These are phyloP conservation scores for Metarhizium guizhouense DNA, from an alignment of 2,329 filamentous ascomycete genomes.

Conservation along the genomic window DNA sequence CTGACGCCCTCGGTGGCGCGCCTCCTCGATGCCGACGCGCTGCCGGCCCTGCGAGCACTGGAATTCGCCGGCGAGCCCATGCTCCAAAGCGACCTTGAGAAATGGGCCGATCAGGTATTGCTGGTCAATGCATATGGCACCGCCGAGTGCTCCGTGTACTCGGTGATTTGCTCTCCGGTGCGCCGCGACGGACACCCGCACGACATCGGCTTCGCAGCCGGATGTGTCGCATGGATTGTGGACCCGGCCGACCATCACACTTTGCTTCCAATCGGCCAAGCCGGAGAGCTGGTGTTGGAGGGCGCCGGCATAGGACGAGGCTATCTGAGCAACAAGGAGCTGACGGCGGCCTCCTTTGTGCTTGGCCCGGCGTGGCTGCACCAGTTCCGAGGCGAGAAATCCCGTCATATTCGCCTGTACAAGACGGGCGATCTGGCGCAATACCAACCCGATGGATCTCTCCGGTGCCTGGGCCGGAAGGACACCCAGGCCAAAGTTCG, in stretches of 20 bases:
- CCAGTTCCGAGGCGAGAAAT: no score
- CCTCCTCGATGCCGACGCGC: neutral
- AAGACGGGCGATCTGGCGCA: conserved; percentile 15
- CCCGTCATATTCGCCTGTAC: conserved; percentile 7
- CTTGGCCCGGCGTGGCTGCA: conserved; percentile 26
- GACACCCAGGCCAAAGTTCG: conserved; percentile 28
- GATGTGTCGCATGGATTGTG: conserved; percentile 25
- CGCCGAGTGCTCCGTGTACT: conserved; percentile 4
- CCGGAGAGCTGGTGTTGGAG: conserved; percentile 36
- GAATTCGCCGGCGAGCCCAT: conserved; percentile 7
- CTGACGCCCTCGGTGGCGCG: conserved; percentile 9
- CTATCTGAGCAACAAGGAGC: conserved; percentile 42
- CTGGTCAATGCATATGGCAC: conserved; percentile 13
- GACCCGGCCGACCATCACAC: conserved; percentile 15
- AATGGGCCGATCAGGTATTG: conserved; percentile 1
- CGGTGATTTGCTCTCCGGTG: neutral
- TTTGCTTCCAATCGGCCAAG: conserved; percentile 29
- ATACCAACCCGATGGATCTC: conserved; percentile 19
- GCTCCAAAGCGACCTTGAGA: conserved; percentile 19
- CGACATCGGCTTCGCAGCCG: conserved; percentile 29
- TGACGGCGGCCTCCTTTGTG: conserved; percentile 23
- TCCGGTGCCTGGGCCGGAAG: conserved; percentile 15
- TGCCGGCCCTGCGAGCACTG: conserved; percentile 7
- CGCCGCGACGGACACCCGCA: conserved; percentile 5
- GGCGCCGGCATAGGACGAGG: conserved; percentile 44